Evolutionary conservation across 192 early-diverging fungal genomes (phyloP), one percentile per base, ranked within the genome.

Genomic region (Coemansia sp.): DNA sequence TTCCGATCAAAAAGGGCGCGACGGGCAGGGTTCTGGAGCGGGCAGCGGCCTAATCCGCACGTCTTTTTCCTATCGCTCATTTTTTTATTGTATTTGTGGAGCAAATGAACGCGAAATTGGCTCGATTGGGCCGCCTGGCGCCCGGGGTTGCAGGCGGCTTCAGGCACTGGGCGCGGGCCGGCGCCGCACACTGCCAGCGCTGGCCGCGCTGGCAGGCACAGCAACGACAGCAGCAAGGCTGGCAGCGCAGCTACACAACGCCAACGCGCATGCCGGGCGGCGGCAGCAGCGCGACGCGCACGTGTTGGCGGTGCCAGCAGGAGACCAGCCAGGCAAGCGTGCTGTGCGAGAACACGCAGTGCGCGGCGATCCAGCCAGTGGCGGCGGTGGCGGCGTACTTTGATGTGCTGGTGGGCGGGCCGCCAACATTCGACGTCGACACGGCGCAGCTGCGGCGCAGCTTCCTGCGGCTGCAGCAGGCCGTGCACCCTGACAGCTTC

Each of bases 401-500:
- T 58, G 78, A 85, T 45, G 66, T 87, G 35, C 68, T 90, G 12
- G 30, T 58, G 58, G 42, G 64, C 61, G 36, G 31, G 11, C 32
- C 42, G 27, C 54, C 77, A 17, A 70, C 75, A 3, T 95, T 85
- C 57, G 82, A 87, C 51, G 53, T 96, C 12, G 86, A 93, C 58
- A 31, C 70, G 8, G 75, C 62, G 26, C 57, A 53, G 4, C 67
- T 96, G 50, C 71, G 85, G 29, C 66, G 54, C 40, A 73, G 78
- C 21, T 96, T 93, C 61, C 64, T 94, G 19, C 63, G 35, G 43
- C 67, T 92, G 35, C 93, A 96, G 69, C 88, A 90, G 77, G 60
- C 54, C 0, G 86, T 91, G 8, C 93, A 96, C 63, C 93, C 93
- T 2, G 93, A 96, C 62, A 85, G 84, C 35, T 90, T 81, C 47